Evolutionary conservation across 306 rosid genomes (phyloP).

Genomic region (Lagenaria siceraria): DNA sequence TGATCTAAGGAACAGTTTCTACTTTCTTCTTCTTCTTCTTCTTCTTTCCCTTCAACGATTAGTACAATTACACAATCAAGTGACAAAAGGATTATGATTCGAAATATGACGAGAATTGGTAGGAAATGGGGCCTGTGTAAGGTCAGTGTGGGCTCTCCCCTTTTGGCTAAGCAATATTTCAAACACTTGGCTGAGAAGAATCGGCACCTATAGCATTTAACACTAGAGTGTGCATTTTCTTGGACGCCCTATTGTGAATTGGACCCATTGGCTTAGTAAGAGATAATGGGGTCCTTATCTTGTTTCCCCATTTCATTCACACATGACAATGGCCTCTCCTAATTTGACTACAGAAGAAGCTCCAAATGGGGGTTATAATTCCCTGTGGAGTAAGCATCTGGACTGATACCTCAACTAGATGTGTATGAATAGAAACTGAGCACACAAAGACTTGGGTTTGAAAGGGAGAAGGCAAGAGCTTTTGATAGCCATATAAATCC

Average conservation of each 20-base stretch:
- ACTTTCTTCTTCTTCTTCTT: not conserved
- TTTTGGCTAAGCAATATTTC: slow-evolving; percentile 35
- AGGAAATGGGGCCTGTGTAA: not conserved
- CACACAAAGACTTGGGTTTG: slow-evolving; percentile 1
- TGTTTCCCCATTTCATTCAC: slow-evolving; percentile 7
- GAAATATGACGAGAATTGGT: not conserved
- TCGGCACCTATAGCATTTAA: slow-evolving; percentile 8
- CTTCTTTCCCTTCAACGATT: not conserved
- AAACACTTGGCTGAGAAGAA: slow-evolving; percentile 12
- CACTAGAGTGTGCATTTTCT: slow-evolving; percentile 18
- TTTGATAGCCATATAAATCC: slow-evolving; percentile 27
- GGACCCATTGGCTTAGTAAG: not conserved
- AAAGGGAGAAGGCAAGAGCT: slow-evolving; percentile 11
- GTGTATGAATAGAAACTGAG: not conserved
- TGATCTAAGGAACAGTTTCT: not conserved
- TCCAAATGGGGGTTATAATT: not conserved
- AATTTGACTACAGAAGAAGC: not conserved
- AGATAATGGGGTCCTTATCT: slow-evolving; percentile 7
- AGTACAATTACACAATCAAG: not conserved
- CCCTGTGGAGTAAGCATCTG: not conserved
- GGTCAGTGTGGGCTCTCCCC: slow-evolving; percentile 20
- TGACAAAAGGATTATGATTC: not conserved
- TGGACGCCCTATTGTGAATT: not conserved
- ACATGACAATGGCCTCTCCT: slow-evolving; percentile 5
- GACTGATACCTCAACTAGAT: not conserved